Conservation (phyloP, 768 basidiomycete species). For the Serendipita sp. region DNA sequence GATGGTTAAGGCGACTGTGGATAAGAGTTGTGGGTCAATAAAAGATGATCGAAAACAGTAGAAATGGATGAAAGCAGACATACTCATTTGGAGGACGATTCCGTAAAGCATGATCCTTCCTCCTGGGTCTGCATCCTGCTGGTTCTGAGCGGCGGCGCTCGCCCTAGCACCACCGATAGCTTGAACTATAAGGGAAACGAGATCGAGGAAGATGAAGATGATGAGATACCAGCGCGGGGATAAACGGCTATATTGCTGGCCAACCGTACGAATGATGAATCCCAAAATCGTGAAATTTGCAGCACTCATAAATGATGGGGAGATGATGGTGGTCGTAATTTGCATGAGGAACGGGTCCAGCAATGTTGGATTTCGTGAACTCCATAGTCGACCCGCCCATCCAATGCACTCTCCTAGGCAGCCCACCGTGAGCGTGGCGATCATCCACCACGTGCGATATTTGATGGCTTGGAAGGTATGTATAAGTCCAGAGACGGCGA, state of each 20-base stretch:
- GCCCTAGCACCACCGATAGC: slow-evolving; percentile 25
- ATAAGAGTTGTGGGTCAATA: background rate
- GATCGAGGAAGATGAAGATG: slow-evolving; percentile 20
- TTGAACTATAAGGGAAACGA: slow-evolving; percentile 26
- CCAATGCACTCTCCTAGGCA: slow-evolving; percentile 38
- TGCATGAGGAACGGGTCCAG: slow-evolving; percentile 18
- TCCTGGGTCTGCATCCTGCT: slow-evolving; percentile 11
- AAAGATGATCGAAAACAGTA: too few species aligned
- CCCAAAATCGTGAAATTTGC: slow-evolving; percentile 47
- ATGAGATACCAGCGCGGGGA: slow-evolving; percentile 28
- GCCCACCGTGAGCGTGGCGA: slow-evolving; percentile 33
- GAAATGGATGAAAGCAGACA: background rate
- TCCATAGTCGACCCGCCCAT: slow-evolving; percentile 27
- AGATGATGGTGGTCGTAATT: slow-evolving; percentile 36
- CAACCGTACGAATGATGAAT: slow-evolving; percentile 29
- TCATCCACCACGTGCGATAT: slow-evolving; percentile 33
- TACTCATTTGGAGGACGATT: slow-evolving; percentile 13
- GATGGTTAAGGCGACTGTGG: slow-evolving; percentile 27
- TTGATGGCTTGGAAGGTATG: background rate
- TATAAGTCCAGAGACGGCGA: slow-evolving; percentile 6
- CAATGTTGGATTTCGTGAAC: background rate
- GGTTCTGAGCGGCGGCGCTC: slow-evolving; percentile 11
- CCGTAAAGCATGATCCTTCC: slow-evolving; percentile 13
- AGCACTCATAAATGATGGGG: slow-evolving; percentile 42
- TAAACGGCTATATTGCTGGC: slow-evolving; percentile 32